Base-by-base conservation (phyloP, 1,139 yeast genomes). In the Yarrowia galli region DNA sequence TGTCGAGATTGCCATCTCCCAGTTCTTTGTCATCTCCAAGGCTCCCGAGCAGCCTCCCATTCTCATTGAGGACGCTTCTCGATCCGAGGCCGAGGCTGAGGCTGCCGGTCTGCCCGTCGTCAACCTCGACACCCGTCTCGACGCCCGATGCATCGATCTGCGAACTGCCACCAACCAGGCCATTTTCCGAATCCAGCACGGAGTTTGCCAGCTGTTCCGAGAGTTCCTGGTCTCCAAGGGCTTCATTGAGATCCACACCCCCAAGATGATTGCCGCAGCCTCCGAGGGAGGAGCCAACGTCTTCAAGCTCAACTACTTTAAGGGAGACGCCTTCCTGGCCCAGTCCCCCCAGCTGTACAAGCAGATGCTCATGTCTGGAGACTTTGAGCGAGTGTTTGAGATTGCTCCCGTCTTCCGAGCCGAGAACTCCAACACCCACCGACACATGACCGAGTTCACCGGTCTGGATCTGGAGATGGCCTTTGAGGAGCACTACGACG, bases 401-500 rank as follows among this genome's bases (percentile, higher is more conserved):
- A 85, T 95, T 75, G 98, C 96, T 1, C 98, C 99, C 64, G 99
- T 95, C 68, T 95, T 95, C 86, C 88, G 99, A 81, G 99, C 99
- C 69, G 99, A 95, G 81, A 95, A 95, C 84, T 93, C 98, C 72
- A 92, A 95, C 83, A 95, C 99, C 36, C 98, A 95, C 80, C 93
- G 99, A 82, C 99, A 95, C 81, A 89, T 95, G 97, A 95, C 99
- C 69, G 99, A 95, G 81, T 95, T 95, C 80, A 91, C 90, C 70
- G 99, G 99, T 69, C 88, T 96, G 76, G 99, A 95, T 84, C 82
- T 95, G 82, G 99, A 95, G 81, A 92, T 96, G 97, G 91, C 98
- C 9, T 91, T 95, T 77, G 98, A 95, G 82, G 97, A 93, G 81
- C 98, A 95, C 81, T 95, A 95, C 80, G 96, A 96, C 77, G 99